Percentiles rank a stretch among this genome's conserved stretches.
Evolutionary conservation across 1,284 basidiomycete species (phyloP).

Genomic region (Sanguinoderma infundibulare): DNA sequence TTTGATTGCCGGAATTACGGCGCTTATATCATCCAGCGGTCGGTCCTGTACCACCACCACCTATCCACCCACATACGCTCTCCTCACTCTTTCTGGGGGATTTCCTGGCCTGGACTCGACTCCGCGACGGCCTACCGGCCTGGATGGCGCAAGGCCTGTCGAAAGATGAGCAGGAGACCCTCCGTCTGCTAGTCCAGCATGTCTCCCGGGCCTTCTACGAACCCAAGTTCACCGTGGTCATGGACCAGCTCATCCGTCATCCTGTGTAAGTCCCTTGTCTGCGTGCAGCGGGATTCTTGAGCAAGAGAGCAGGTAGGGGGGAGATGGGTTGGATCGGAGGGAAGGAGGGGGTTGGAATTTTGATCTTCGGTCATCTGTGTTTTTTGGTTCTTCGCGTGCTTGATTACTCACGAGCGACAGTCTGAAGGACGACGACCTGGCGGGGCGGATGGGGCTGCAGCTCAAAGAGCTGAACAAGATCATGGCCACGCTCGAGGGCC

Average conservation of each 20-base stretch:
- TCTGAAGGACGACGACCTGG: constrained; percentile 91
- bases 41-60: constrained; percentile 14
- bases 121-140: constrained; percentile 26
- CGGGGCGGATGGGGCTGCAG: constrained; percentile 85
- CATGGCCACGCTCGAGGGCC: constrained; percentile 84
- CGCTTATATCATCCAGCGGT: neutral
- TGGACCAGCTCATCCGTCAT: constrained; percentile 92
- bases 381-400: neutral
- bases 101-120: neutral
- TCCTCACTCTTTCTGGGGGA: neutral
- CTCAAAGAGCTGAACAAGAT: constrained; percentile 95
- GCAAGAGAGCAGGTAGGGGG: neutral
- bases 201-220: constrained; percentile 96
- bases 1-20: neutral
- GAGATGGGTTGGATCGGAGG: constrained; percentile 4
- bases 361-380: neutral
- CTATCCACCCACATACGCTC: neutral
- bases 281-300: neutral
- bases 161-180: constrained; percentile 75
- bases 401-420: constrained; percentile 43
- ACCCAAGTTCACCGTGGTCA: constrained; percentile 86
- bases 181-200: constrained; percentile 87
- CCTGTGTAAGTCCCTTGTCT: constrained; percentile 76
- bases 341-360: neutral
- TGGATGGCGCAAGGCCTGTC: constrained; percentile 41